A percentile compares a stretch with the other conserved stretches of the same genome.
These are phyloP conservation scores for Neonectria ditissima DNA, from an alignment of 2,329 filamentous ascomycete species.

Conservation along the genomic window DNA sequence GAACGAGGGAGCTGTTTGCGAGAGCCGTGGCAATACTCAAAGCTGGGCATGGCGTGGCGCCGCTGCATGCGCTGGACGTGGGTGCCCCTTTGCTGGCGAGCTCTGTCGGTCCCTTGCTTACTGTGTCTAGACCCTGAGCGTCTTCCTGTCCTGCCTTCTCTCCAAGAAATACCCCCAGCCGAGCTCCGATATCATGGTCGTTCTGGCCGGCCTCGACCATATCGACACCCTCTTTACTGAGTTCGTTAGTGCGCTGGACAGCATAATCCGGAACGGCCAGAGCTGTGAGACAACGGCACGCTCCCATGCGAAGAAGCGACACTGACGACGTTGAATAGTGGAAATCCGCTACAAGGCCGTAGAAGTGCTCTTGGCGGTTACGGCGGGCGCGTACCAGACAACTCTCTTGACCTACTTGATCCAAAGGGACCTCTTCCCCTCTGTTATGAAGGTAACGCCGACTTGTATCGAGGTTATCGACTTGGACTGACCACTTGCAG, in stretches of 20 bases:
- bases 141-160: slow-evolving; percentile 85
- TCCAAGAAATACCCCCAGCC: slow-evolving; percentile 94
- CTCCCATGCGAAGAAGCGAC: not conserved
- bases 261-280: slow-evolving; percentile 81
- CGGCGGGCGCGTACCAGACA: slow-evolving; percentile 95
- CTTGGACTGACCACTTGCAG: slow-evolving; percentile 54
- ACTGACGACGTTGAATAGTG: slow-evolving; percentile 62
- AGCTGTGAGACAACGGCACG: slow-evolving; percentile 64
- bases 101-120: slow-evolving; percentile 50
- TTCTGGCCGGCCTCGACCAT: slow-evolving; percentile 89
- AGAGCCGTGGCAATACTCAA: slow-evolving; percentile 78
- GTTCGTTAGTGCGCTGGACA: slow-evolving; percentile 85
- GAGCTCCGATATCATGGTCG: slow-evolving; percentile 91
- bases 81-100: slow-evolving; percentile 48
- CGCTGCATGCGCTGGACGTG: slow-evolving; percentile 89
- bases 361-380: slow-evolving; percentile 82
- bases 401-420: slow-evolving; percentile 95
- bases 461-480: not conserved
- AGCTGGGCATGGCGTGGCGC: slow-evolving; percentile 68
- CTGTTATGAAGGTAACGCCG: slow-evolving; percentile 84
- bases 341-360: slow-evolving; percentile 83
- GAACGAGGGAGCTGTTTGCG: slow-evolving; percentile 82
- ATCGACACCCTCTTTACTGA: slow-evolving; percentile 90
- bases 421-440: slow-evolving; percentile 92
- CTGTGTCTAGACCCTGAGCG: slow-evolving; percentile 79